Base-by-base conservation (phyloP, 805 yeast genomes). In the Ogataea trehaloabstinens region DNA sequence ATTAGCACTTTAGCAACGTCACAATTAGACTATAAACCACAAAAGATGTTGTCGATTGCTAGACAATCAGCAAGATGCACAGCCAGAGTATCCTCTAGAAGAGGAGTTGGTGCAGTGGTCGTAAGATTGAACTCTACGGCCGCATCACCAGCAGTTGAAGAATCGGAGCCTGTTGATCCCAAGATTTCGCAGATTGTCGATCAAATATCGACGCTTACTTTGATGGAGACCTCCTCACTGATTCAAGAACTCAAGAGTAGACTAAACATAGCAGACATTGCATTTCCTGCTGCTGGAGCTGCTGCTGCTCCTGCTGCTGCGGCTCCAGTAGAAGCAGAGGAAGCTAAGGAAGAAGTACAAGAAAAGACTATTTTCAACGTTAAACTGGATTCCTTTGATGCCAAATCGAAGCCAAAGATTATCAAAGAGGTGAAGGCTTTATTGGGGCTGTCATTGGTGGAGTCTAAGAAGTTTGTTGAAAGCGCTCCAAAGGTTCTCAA, bases 381-480 rank as follows among this genome's bases (percentile, higher is more conserved):
- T 63, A 93, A 91, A 71, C 80, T 91, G 58, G 98, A 91, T 64
- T 77, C 91, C 29, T 90, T 93, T 56, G 99, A 93, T 56, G 79
- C 98, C 43, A 90, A 89, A 71, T 68, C 95, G 42, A 93, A 93
- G 75, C 96, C 99, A 44, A 93, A 93, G 83, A 80, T 93, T 65
- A 93, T 93, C 64, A 93, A 93, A 74, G 99, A 93, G 71, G 95
- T 93, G 55, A 93, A 93, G 74, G 75, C 84, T 45, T 71, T 91
- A 60, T 76, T 93, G 58, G 96, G 96, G 12, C 74, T 93, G 56
- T 87, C 96, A 5, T 76, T 93, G 54, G 99, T 93, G 45, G 98
- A 93, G 64, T 86, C 97, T 46, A 93, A 93, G 81, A 93, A 93
- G 72, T 86, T 93, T 52, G 99, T 93, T 42, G 99, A 93, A 73